These are phyloP conservation scores for Fusarium falciforme DNA, from an alignment of 2,329 filamentous ascomycete genomes.

Conservation along the genomic window DNA sequence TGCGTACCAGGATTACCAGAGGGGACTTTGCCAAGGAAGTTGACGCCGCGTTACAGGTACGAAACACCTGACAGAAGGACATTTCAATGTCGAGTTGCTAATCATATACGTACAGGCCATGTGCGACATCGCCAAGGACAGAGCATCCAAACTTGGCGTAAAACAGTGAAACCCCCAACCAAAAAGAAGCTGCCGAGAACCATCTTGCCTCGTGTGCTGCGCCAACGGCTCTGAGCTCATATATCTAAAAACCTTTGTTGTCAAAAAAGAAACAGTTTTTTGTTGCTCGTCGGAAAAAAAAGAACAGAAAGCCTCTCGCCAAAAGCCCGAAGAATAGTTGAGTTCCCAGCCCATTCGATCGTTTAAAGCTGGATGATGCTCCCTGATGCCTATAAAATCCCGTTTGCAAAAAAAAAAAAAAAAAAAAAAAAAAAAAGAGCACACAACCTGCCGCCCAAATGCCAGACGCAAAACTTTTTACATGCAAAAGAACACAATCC, in stretches of 20 bases:
- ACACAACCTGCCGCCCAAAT: constrained; percentile 17
- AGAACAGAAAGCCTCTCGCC: not conserved
- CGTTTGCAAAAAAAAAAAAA: not conserved
- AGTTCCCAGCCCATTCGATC: not conserved
- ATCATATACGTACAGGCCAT: constrained; percentile 70
- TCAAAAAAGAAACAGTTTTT: not conserved
- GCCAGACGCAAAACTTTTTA: constrained; percentile 22
- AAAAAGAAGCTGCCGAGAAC: not conserved
- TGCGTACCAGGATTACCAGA: constrained; percentile 78
- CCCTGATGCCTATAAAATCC: constrained; percentile 8
- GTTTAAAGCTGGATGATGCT: constrained; percentile 4
- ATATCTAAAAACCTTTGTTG: constrained; percentile 5
- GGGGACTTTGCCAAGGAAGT: constrained; percentile 76
- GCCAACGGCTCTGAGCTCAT: constrained; percentile 6
- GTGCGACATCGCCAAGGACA: constrained; percentile 88
- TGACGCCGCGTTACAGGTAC: constrained; percentile 78
- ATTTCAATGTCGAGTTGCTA: not conserved
- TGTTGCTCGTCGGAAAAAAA: not conserved
- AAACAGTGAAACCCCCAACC: not conserved
- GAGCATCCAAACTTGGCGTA: constrained; percentile 59
- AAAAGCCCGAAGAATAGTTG: not conserved
- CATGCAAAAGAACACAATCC: constrained; percentile 6
- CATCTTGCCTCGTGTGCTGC: constrained; percentile 1
- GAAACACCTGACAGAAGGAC: too few relatives aligned
- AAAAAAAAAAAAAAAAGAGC: not conserved